phyloP scores from a whole-genome alignment of 768 basidiomycete genomes.

The Auricularia sp. region DNA sequence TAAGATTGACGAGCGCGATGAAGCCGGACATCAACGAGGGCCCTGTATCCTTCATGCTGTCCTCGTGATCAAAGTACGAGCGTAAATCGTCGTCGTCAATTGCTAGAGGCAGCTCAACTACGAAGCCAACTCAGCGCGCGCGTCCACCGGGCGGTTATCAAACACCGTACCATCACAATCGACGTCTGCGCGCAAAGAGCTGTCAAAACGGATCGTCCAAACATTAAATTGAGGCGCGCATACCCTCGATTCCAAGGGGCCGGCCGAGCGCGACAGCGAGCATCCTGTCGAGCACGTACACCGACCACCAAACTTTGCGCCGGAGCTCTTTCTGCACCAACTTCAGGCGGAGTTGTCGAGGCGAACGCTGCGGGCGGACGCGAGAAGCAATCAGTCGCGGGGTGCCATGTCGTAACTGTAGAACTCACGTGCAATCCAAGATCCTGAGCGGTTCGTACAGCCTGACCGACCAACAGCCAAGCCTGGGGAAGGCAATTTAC shows the following conservation, averaged over 20 bases:
- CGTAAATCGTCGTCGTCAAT: slow-evolving; percentile 71
- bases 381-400: slow-evolving; percentile 1
- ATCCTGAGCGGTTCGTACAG: slow-evolving; percentile 82
- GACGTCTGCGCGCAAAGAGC: slow-evolving; percentile 27
- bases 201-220: not conserved
- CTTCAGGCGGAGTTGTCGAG: slow-evolving; percentile 57
- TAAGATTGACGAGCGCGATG: slow-evolving; percentile 63
- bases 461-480: slow-evolving; percentile 87
- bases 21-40: slow-evolving; percentile 75
- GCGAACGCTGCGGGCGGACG: slow-evolving; percentile 52
- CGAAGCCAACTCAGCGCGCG: too few relatives aligned
- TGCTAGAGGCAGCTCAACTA: slow-evolving; percentile 63
- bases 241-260: slow-evolving; percentile 71
- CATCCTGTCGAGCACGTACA: slow-evolving; percentile 86
- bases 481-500: slow-evolving; percentile 90
- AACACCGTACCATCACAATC: slow-evolving; percentile 57
- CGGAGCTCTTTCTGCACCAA: slow-evolving; percentile 82
- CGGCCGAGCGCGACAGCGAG: slow-evolving; percentile 83
- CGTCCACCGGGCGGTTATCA: too few relatives aligned
- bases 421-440: slow-evolving; percentile 77
- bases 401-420: too few relatives aligned
- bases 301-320: slow-evolving; percentile 89
- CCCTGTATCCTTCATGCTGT: not conserved
- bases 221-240: not conserved
- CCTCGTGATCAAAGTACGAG: slow-evolving; percentile 48